phyloP scores from a whole-genome alignment of 2,329 filamentous ascomycete species.

The Verticillium nubilum region DNA sequence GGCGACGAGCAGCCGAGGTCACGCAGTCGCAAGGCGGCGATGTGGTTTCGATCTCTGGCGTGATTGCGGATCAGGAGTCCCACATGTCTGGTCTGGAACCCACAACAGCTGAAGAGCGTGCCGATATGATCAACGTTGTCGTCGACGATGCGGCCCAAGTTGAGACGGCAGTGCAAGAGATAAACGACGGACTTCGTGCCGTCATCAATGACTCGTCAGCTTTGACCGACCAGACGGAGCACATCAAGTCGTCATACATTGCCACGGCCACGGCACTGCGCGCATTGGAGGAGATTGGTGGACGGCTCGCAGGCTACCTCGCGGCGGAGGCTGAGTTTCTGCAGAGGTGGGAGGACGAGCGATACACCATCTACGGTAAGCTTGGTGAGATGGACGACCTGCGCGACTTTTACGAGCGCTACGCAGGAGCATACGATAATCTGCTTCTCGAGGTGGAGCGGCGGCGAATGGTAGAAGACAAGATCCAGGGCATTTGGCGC shows the following conservation, averaged over 20 bases:
- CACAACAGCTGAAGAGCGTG: conserved; percentile 68
- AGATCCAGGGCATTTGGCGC: conserved; percentile 67
- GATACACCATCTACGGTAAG: conserved; percentile 60
- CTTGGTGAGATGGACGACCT: conserved; percentile 74
- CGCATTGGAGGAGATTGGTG: conserved; percentile 62
- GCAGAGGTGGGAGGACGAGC: conserved; percentile 68
- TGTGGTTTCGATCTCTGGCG: conserved; percentile 58
- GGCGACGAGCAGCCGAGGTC: conserved; percentile 62
- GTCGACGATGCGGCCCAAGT: conserved; percentile 64
- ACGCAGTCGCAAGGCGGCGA: conserved; percentile 40
- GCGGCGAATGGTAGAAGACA: conserved; percentile 65
- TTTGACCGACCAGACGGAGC: conserved; percentile 58
- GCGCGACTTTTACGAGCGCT: conserved; percentile 79
- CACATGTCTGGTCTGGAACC: conserved; percentile 54
- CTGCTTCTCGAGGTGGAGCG: conserved; percentile 80
- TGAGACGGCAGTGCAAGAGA: conserved; percentile 61
- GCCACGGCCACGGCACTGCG: conserved; percentile 58
- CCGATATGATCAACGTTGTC: conserved; percentile 79
- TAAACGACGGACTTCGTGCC: conserved; percentile 67
- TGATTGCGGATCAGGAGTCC: conserved; percentile 54
- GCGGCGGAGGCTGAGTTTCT: conserved; percentile 60
- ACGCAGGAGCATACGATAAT: conserved; percentile 76
- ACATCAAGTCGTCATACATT: conserved; percentile 47
- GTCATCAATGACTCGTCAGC: conserved; percentile 69
- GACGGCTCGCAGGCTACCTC: conserved; percentile 59